Evolutionary conservation across 768 basidiomycete genomes (phyloP), one percentile per base, ranked within the genome.

Genomic region (Macrolepiota albuminosa): DNA sequence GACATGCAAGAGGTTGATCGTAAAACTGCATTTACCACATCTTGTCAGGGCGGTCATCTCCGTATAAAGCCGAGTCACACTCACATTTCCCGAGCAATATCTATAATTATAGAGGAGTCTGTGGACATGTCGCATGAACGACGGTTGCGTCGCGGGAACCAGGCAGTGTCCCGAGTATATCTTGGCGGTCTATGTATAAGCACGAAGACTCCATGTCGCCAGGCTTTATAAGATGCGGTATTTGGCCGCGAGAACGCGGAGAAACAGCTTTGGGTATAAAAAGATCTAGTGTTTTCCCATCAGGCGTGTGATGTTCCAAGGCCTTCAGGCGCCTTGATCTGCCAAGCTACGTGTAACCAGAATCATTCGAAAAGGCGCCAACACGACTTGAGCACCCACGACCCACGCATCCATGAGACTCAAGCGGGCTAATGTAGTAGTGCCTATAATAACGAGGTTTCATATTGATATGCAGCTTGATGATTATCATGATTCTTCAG

Each of bases 71-170:
- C n/a, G 6, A 33, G n/a, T 2, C 33, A 54, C 40, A 33, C 54
- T 54, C 54, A 54, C 54, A 31, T 54, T 54, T 43, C 40, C n/a
- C n/a, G 54, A 42, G 54, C 40, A 42, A 42, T 6, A 11, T 54
- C 42, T 29, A 43, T 18, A 31, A 13, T 42, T 21, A 40, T 18
- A 3, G 11, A 42, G 11, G 40, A 54, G 6, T 42, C 42, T 3
- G n/a, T 10, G 13, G 40, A 10, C 54, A 54, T 54, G 29, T 4
- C 21, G 7, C 18, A 31, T 40, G 39, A 6, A 31, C 29, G 16
- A 31, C 29, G 6, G 33, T 33, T 21, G 29, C 3, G 29, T 3
- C 42, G n/a, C 21, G 6, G 37, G 3, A 4, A n/a, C 6, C 40
- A 42, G 48, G n/a, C 31, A 33, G 31, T 50, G n/a, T 18, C 36